Base-by-base conservation (phyloP, 345 rosid genomes). In the Gynandropsis gynandra region DNA sequence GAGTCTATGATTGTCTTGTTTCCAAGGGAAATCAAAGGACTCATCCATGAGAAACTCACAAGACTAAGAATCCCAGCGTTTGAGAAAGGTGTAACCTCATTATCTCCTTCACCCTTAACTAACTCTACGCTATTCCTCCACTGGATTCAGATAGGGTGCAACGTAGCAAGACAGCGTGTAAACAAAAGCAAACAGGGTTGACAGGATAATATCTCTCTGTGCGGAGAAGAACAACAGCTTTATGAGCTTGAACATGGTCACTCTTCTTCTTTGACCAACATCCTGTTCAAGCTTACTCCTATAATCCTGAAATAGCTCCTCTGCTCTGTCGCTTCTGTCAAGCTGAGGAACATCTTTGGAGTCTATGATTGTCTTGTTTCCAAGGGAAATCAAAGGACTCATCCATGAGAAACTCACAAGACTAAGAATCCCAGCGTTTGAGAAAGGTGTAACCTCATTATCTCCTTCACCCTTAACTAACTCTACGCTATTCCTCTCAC, bases 321-420 rank as follows among this genome's bases (percentile, higher is more conserved):
- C 59, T 13, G 68, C 76, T 61, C 76, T 73, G 51, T 70, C 72
- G 21, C 38, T 4, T 9, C 4, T 33, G 68, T 67, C 75, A 17
- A 76, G 73, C 57, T 70, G 70, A 54, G 78, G 81, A 51, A 76
- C 73, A 58, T 76, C 75, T 54, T 66, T 35, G 42, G 58, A 49
- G 57, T 58, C 78, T 59, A 76, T 19, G 29, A 69, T 52, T 52
- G 65, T 73, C 59, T 62, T 62, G n/a, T 73, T 67, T 16, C 81
- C 81, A 42, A 54, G 17, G 41, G 61, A 63, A 71, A 76, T 73
- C 31, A 76, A 56, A 48, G 72, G 47, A n/a, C 55, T 29, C 68
- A 73, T 59, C 81, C 78, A 76, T 42, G 81, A 73, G 67, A 76
- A 76, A 50, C 69, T 64, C 42, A 73, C 54, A 18, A 61, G 40